Percentiles rank a stretch among this genome's conserved stretches.
phyloP scores from a whole-genome alignment of 371 early-diverging fungal genomes.

The Thermomucor indicae-seudaticae region DNA sequence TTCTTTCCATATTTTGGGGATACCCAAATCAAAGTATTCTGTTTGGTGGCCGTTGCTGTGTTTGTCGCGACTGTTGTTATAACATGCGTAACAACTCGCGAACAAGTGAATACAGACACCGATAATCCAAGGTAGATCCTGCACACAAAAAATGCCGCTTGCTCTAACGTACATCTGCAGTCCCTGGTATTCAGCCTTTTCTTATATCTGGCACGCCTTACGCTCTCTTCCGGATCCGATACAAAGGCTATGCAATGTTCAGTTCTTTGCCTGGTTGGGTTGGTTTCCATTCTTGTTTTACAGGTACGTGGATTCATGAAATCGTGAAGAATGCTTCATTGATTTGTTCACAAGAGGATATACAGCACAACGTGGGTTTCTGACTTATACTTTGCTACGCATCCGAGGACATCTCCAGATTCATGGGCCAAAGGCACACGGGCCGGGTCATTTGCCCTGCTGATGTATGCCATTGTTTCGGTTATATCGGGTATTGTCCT shows the following conservation, averaged over 20 bases:
- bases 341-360: no score
- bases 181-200: constrained; percentile 28
- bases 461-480: constrained; percentile 55
- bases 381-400: constrained; percentile 27
- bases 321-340: neutral
- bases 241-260: constrained; percentile 60
- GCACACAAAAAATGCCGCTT: neutral
- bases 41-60: constrained; percentile 48
- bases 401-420: constrained; percentile 9
- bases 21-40: constrained; percentile 57
- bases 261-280: constrained; percentile 72
- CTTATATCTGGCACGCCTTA: constrained; percentile 39
- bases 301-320: constrained; percentile 9
- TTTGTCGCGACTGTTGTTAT: constrained; percentile 38
- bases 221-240: constrained; percentile 46
- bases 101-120: constrained; percentile 22
- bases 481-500: constrained; percentile 47
- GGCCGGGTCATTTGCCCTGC: constrained; percentile 57
- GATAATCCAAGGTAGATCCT: neutral
- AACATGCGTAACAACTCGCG: constrained; percentile 48
- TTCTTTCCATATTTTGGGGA: constrained; percentile 56
- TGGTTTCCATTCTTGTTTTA: constrained; percentile 67
- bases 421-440: constrained; percentile 39
- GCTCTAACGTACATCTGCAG: constrained; percentile 6
- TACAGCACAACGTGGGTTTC: constrained; percentile 37